These are phyloP conservation scores for Populus ilicifolia DNA, from an alignment of 345 rosid species.

Conservation along the genomic window DNA sequence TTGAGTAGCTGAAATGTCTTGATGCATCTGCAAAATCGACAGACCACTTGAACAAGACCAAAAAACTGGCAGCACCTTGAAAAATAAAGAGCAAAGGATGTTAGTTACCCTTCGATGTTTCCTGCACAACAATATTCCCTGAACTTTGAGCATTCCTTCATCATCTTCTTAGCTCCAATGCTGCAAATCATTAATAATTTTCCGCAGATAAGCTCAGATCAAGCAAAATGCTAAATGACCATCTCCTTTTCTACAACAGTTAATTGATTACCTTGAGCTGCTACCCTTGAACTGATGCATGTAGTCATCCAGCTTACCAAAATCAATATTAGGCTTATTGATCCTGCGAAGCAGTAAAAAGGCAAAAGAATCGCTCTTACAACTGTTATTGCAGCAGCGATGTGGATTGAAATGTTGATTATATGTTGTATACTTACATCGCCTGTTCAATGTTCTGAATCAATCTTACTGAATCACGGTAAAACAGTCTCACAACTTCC, in stretches of 20 bases:
- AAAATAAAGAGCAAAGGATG: not conserved
- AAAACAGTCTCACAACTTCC: conserved; percentile 55
- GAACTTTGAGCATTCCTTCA: conserved; percentile 25
- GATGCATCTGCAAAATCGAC: conserved; percentile 27
- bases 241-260: not conserved
- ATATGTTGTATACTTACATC: conserved; percentile 35
- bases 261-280: conserved; percentile 39
- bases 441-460: conserved; percentile 58
- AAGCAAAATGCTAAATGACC: not conserved
- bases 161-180: conserved; percentile 41
- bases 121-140: conserved; percentile 21
- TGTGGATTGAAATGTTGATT: not conserved
- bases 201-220: not conserved
- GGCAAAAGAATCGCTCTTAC: not conserved
- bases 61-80: not conserved
- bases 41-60: not conserved
- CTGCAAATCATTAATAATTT: conserved; percentile 11
- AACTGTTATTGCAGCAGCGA: not conserved
- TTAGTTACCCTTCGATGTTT: conserved; percentile 34
- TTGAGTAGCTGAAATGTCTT: conserved; percentile 34
- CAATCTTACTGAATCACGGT: conserved; percentile 50
- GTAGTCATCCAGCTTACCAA: conserved; percentile 35
- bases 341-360: conserved; percentile 11
- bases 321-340: conserved; percentile 26
- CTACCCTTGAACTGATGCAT: conserved; percentile 48